Conservation (phyloP, 192 early-diverging fungal species). For the Podila epicladia region DNA sequence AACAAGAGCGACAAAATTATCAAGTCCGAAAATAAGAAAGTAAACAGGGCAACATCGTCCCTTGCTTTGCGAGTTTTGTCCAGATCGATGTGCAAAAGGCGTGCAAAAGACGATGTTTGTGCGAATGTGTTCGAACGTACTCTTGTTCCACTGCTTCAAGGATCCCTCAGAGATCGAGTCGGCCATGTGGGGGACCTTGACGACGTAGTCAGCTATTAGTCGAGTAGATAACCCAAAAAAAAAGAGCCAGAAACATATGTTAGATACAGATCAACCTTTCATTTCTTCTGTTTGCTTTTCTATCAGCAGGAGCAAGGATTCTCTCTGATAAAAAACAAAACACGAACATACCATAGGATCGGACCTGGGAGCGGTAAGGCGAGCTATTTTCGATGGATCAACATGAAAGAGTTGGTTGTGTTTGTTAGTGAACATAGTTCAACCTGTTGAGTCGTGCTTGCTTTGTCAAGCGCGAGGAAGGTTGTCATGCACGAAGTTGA, state of each 20-base stretch:
- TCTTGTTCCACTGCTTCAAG: conserved; percentile 94
- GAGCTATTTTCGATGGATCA: conserved; percentile 16
- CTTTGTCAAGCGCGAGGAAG: too few relatives aligned
- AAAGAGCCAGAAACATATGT: not conserved
- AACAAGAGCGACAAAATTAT: not conserved
- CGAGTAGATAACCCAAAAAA: too few relatives aligned
- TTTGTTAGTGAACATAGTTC: too few relatives aligned
- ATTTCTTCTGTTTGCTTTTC: not conserved
- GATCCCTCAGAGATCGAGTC: conserved; percentile 99
- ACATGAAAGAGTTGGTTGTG: not conserved
- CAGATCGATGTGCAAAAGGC: not conserved
- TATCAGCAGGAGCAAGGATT: not conserved
- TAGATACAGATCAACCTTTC: conserved; percentile 1
- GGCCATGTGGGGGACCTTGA: conserved; percentile 97
- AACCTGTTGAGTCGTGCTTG: too few relatives aligned
- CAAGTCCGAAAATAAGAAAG: conserved; percentile 4
- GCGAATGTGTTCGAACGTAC: conserved; percentile 58
- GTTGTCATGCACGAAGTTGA: too few relatives aligned
- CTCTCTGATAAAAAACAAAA: not conserved
- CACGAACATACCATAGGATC: conserved; percentile 48
- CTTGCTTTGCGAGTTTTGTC: not conserved
- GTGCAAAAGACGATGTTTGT: not conserved
- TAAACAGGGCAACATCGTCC: not conserved
- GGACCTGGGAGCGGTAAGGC: conserved; percentile 48
- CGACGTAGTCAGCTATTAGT: conserved; percentile 76